Base-by-base conservation (phyloP, 2,329 filamentous ascomycete species). In the Cladosporium sp. region DNA sequence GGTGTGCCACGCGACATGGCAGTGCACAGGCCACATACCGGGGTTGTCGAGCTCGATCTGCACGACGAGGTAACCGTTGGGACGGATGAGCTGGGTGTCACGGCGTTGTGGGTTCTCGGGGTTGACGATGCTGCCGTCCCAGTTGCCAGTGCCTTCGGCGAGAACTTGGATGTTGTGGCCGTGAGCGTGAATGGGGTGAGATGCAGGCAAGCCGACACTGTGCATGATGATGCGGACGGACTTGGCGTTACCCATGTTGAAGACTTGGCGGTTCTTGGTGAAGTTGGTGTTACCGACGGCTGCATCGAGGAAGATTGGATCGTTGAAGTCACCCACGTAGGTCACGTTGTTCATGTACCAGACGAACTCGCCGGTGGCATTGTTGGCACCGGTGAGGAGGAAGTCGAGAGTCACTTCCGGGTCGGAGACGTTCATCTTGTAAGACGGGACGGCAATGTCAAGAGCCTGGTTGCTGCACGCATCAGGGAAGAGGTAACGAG, bases 221-320 rank as follows among this genome's bases (percentile, higher is more conserved):
- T 80, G 80, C 8, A 88, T 68, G 15, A 85, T 74, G 17, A 88
- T 71, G 7, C 84, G 76, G 28, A 88, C 76, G 6, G 80, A 82
- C 38, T 73, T 74, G 61, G 83, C 83, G 20, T 68, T 72, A 50
- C 83, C 76, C 1, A 75, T 63, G 2, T 79, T 75, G 65, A 82
- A 86, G 2, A 77, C 75, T 19, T 78, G 72, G 11, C 58, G 55
- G 37, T 61, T 28, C 2, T 55, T 37, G 5, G 51, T 54, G 60
- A 63, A 66, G 54, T 60, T 59, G n/a, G 50, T 45, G 43, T 65
- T 64, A 28, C 64, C 64, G 25, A 65, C 61, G 38, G 62, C 61
- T 30, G 65, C 66, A 51, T 65, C 63, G 52, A 62, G 55, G 51
- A 69, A 59, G 19, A 57, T 51, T 2, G 67, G 67, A 30, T 69